Percentiles rank a stretch among this genome's conserved stretches.
Evolutionary conservation across 352 stramenopile species (phyloP).

Genomic region (Globisporangium yorkense): DNA sequence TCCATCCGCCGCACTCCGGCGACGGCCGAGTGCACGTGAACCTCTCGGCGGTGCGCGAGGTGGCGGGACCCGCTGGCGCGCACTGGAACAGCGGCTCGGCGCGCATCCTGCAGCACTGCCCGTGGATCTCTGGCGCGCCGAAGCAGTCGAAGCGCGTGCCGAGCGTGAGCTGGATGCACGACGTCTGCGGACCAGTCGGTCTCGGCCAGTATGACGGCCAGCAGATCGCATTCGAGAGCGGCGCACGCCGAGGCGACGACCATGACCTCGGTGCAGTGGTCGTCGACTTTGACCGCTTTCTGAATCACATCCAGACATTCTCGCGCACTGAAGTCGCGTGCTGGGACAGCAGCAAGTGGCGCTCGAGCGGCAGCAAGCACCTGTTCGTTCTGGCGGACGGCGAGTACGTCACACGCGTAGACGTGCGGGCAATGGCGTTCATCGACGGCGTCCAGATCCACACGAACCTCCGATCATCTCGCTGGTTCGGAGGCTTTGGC

Average conservation of each 20-base stretch:
- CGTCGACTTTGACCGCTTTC: conserved; percentile 30
- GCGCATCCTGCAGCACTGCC: conserved; percentile 37
- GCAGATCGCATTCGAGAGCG: conserved; percentile 25
- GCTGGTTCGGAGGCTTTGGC: conserved; percentile 59
- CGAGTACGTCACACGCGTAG: conserved; percentile 49
- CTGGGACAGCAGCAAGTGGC: conserved; percentile 12
- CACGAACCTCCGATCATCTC: conserved; percentile 48
- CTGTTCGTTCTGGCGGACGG: conserved; percentile 32
- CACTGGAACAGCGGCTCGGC: conserved; percentile 59
- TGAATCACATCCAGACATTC: conserved; percentile 37
- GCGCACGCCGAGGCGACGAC: neutral
- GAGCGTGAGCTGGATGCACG: conserved; percentile 34
- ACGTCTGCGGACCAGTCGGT: conserved; percentile 41
- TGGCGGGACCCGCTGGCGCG: conserved; percentile 22
- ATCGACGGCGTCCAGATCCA: conserved; percentile 62
- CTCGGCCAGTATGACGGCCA: conserved; percentile 31
- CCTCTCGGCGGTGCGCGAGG: conserved; percentile 26
- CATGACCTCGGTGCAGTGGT: conserved; percentile 37
- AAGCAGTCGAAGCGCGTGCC: conserved; percentile 28
- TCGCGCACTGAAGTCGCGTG: conserved; percentile 23
- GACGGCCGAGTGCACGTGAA: conserved; percentile 31
- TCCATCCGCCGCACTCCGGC: conserved; percentile 9
- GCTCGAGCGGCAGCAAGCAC: conserved; percentile 25
- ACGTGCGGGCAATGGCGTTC: conserved; percentile 51
- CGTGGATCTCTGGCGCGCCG: conserved; percentile 41